Base-by-base conservation (phyloP, 2,329 filamentous ascomycete genomes). In the Trichophyton schoenleinii region DNA sequence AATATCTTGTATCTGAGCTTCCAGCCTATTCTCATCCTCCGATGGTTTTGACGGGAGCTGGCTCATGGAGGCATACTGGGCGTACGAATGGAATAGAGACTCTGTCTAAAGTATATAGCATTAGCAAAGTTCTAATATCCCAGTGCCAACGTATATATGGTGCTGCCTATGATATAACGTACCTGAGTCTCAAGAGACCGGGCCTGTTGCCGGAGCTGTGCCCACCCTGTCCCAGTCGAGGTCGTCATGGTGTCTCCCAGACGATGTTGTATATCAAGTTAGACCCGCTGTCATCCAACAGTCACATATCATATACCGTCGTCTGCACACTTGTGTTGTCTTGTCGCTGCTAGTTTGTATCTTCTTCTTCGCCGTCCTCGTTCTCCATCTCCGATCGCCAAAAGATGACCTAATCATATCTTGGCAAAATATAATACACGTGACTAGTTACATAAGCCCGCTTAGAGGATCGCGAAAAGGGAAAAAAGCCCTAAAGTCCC, bases 201-300 rank as follows among this genome's bases (percentile, higher is more conserved):
- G 64, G 91, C 89, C 77, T 97, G 92, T 73, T 96, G 91, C 69
- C 94, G 88, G 67, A 97, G 82, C 78, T 96, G 91, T 70, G 90
- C 87, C 94, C 94, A 99, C 77, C 91, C 87, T 65, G 82, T 80
- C 65, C 77, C 75, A n/a, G 76, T 84, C 65, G 82, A 74, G 66
- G 79, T 71, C 65, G 81, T 77, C 82, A 84, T 85, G 65, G 34
- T 31, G 7, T 38, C 34, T 20, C 31, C n/a, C 15, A 42, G 55
- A 42, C 28, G 7, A 41, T 38, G 13, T 11, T 22, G 13, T 53
- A 15, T 53, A 53, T 53, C 22, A 53, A 25, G 49, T 28, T 15
- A 53, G 22, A 46, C 15, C 41, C 8, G 28, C 41, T n/a, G 7
- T n/a, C 41, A 44, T 1, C 41, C 41, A 44, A n/a, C 4, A 44